Evolutionary conservation across 1,284 basidiomycete species (phyloP), one percentile per base, ranked within the genome.

Genomic region (Moesziomyces antarcticus): DNA sequence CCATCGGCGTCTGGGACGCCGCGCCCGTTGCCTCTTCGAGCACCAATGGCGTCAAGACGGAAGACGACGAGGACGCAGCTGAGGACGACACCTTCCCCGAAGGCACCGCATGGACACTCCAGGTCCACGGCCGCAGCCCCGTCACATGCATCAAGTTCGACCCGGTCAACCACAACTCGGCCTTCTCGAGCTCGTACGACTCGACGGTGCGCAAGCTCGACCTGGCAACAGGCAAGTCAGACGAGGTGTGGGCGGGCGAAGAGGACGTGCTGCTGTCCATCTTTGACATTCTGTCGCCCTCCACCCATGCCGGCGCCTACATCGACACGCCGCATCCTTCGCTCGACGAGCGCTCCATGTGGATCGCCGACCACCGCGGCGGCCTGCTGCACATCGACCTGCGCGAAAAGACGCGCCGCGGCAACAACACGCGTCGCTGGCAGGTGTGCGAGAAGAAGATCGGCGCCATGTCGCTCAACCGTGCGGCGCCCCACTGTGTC

Each of bases 361-460:
- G 82, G 82, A 58, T 82, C 14, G 80, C 77, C n/a, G 82, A 83
- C 52, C 81, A 83, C 41, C 68, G 77, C 21, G 82, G 82, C 7
- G 82, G 81, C 0, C 46, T 83, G 18, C 51, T 76, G 6, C 76
- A 80, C 52, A 56, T 81, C n/a, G 82, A 83, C 24, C n/a, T 77
- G 37, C 70, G 82, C 21, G 69, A 74, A 41, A 57, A 53, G 24
- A 47, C 43, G 7, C 58, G 73, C 4, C 35, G 63, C 4, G 62
- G 69, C 9, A 55, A 60, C 50, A 56, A 47, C 13, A 67, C 53
- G 5, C 56, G 69, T 11, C 57, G 82, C 16, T 83, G 82, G 82
- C 81, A 82, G 53, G 73, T 82, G 11, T 78, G 75, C 61, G 81
- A 83, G 40, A 82, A 82, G 56, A 83, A 80, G 71, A 80, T 83